Conservation (phyloP, 2,329 filamentous ascomycete genomes). For the Diaporthe sp. region DNA sequence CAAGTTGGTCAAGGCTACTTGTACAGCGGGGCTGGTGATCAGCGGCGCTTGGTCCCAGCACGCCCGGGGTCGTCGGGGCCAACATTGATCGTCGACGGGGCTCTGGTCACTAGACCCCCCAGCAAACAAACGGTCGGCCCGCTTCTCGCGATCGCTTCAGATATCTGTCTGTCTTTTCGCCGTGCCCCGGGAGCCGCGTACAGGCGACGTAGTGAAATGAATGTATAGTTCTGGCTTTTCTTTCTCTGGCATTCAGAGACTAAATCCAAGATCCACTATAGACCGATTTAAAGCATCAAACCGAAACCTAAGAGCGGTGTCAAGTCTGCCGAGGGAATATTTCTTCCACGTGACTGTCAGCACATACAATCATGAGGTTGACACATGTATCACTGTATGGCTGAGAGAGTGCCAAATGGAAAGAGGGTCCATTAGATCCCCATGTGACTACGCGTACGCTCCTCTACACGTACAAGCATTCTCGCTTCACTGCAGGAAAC, state of each 20-base stretch:
- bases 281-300: background rate
- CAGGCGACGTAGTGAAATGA: no score
- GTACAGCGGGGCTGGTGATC: conserved; percentile 11
- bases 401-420: background rate
- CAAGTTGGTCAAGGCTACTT: conserved; percentile 18
- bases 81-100: conserved; percentile 10
- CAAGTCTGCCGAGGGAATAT: background rate
- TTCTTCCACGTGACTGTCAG: background rate
- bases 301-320: background rate
- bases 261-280: no score
- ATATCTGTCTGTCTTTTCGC: background rate
- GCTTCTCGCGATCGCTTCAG: conserved; percentile 5
- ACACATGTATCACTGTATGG: background rate
- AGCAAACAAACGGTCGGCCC: background rate
- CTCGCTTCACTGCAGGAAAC: conserved; percentile 1
- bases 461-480: background rate
- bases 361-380: background rate
- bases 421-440: background rate
- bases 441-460: background rate
- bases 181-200: background rate
- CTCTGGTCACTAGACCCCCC: background rate
- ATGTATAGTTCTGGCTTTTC: background rate
- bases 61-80: conserved; percentile 7
- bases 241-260: no score
- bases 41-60: background rate